Evolutionary conservation across 139 green algal species (phyloP).

Genomic region (Haematococcus lacustris): DNA sequence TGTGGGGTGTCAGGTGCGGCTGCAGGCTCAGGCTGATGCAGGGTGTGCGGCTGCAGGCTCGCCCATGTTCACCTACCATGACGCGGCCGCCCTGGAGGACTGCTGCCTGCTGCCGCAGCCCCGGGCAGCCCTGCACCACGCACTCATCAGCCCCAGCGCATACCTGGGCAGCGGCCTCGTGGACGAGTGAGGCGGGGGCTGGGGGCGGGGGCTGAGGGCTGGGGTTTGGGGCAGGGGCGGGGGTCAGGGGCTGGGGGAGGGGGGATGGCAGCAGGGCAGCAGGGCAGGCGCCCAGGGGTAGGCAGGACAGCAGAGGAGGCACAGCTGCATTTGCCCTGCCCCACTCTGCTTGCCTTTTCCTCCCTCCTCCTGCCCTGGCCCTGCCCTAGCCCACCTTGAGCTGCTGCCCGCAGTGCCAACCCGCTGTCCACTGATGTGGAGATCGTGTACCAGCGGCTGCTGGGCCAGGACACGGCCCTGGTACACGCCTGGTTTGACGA

Average conservation of each 20-base stretch:
- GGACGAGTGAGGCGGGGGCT: not conserved
- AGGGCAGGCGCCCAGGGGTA: not conserved
- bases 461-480: not conserved
- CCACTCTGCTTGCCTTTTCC: not conserved
- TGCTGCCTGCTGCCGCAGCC: conserved; percentile 1
- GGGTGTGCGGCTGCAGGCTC: not conserved
- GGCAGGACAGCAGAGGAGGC: not conserved
- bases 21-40: not conserved
- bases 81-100: conserved; percentile 1
- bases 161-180: conserved; percentile 1
- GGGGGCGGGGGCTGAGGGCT: not conserved
- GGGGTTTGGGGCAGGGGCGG: no score
- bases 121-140: conserved; percentile 3
- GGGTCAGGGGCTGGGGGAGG: not conserved
- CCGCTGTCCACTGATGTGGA: conserved; percentile 7
- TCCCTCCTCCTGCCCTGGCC: not conserved
- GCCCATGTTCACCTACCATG: conserved; percentile 5
- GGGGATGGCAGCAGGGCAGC: no score
- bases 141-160: conserved; percentile 1
- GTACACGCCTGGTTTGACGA: conserved; percentile 7
- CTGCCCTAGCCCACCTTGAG: no score
- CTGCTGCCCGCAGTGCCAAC: not conserved
- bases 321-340: not conserved
- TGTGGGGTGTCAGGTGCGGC: not conserved
- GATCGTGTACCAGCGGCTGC: conserved; percentile 9